These are phyloP conservation scores for Rutidosis leptorrhynchoides DNA, from an alignment of 129 eudicot species.

Conservation along the genomic window DNA sequence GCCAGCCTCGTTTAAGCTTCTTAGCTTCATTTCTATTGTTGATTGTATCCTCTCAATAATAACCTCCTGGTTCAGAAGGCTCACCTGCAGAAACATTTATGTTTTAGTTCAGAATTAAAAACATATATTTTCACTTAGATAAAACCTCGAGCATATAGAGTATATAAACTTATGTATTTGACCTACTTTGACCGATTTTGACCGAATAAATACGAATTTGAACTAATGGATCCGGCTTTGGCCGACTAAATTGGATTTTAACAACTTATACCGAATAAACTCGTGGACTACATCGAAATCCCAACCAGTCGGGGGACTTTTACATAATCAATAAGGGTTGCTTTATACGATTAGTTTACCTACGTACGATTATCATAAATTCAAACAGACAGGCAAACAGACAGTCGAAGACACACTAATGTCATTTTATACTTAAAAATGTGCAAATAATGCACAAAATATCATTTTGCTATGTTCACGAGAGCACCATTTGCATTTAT, in stretches of 20 bases:
- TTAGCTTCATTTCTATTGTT: slow-evolving; percentile 68
- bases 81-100: slow-evolving; percentile 53
- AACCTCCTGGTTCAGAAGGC: slow-evolving; percentile 94
- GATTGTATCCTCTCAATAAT: slow-evolving; percentile 93
- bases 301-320: no score
- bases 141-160: neutral
- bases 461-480: neutral
- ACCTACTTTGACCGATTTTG: no score
- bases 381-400: neutral
- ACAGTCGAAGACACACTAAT: neutral
- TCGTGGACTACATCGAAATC: no score
- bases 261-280: no score
- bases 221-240: no score
- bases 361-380: no score
- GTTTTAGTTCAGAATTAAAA: slow-evolving; percentile 4
- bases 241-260: neutral
- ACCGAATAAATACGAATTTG: no score
- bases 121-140: neutral
- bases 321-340: no score
- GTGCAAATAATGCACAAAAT: neutral
- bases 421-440: neutral
- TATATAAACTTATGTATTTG: no score
- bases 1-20: slow-evolving; percentile 73
- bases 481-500: slow-evolving; percentile 1
- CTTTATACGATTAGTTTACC: no score